Percentiles rank a stretch among this genome's conserved stretches.
Conservation (phyloP, 495 filamentous ascomycete species). For the Lasiosphaeria hispida region DNA sequence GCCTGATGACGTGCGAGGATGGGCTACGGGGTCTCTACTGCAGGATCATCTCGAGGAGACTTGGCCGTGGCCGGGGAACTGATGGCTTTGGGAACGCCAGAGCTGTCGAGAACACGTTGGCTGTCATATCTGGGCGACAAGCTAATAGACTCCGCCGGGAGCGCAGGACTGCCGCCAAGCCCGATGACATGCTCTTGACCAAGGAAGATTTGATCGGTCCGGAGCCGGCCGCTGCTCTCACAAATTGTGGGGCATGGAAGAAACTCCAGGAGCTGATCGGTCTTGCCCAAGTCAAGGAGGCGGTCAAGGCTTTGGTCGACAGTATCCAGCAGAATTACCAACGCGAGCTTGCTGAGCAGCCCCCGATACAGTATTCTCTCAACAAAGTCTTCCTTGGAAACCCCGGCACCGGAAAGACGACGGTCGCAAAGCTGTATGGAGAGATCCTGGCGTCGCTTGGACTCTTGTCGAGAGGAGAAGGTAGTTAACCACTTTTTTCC, state of each 20-base stretch:
- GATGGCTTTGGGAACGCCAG: conserved; percentile 75
- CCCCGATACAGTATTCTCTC: conserved; percentile 55
- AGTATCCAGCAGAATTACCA: conserved; percentile 60
- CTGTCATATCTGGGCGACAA: conserved; percentile 56
- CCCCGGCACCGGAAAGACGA: conserved; percentile 76
- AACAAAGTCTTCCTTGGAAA: conserved; percentile 70
- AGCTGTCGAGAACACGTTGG: conserved; percentile 60
- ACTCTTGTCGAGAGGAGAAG: conserved; percentile 60
- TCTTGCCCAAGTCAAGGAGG: conserved; percentile 60
- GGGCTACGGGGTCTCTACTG: conserved; percentile 62
- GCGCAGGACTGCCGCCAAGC: conserved; percentile 26
- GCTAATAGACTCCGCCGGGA: conserved; percentile 48
- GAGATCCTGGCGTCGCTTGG: conserved; percentile 62
- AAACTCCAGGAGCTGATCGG: conserved; percentile 61
- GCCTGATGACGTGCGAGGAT: conserved; percentile 58
- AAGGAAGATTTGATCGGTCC: conserved; percentile 65
- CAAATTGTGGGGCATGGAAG: conserved; percentile 53
- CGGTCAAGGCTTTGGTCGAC: conserved; percentile 55
- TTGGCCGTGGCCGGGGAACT: conserved; percentile 59
- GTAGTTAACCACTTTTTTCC: conserved; percentile 31
- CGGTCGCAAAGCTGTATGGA: conserved; percentile 72
- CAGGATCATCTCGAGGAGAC: conserved; percentile 59
- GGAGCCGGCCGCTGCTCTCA: conserved; percentile 55
- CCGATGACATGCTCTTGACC: conserved; percentile 53
- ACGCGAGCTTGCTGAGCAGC: conserved; percentile 59